Conservation (phyloP, 2,329 filamentous ascomycete species). For the Emergomyces orientalis region DNA sequence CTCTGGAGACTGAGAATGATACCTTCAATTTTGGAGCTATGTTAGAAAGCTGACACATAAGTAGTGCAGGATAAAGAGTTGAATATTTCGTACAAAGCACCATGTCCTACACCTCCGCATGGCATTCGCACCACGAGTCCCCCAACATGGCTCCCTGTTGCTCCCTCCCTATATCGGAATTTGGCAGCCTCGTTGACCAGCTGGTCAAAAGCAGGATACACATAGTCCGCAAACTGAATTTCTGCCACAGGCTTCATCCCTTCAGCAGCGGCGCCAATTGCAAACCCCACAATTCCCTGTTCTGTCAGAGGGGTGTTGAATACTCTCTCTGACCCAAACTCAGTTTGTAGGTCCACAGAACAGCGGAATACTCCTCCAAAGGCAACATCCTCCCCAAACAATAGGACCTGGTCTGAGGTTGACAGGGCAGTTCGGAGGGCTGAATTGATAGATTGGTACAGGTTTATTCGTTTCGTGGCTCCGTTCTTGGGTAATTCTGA, state of each 20-base stretch:
- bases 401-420: conserved; percentile 72
- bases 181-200: conserved; percentile 90
- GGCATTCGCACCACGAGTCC: conserved; percentile 86
- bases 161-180: conserved; percentile 64
- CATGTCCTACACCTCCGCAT: conserved; percentile 79
- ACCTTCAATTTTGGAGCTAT: conserved; percentile 25
- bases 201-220: conserved; percentile 88
- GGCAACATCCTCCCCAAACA: conserved; percentile 95
- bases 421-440: conserved; percentile 74
- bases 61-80: conserved; percentile 7
- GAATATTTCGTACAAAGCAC: conserved; percentile 50
- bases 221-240: conserved; percentile 92
- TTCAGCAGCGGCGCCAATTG: conserved; percentile 78
- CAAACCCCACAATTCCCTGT: conserved; percentile 90
- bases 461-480: conserved; percentile 75
- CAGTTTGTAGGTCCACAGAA: conserved; percentile 79
- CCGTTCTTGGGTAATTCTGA: conserved; percentile 64
- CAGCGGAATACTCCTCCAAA: conserved; percentile 96
- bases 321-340: conserved; percentile 77
- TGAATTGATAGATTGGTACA: conserved; percentile 89
- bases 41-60: conserved; percentile 3
- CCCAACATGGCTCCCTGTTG: conserved; percentile 58
- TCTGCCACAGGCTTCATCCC: conserved; percentile 90
- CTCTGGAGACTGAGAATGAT: conserved; percentile 87
- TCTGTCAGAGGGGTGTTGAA: conserved; percentile 95